These are phyloP conservation scores for Monilinia polystroma DNA, from an alignment of 2,329 filamentous ascomycete species.

Conservation along the genomic window DNA sequence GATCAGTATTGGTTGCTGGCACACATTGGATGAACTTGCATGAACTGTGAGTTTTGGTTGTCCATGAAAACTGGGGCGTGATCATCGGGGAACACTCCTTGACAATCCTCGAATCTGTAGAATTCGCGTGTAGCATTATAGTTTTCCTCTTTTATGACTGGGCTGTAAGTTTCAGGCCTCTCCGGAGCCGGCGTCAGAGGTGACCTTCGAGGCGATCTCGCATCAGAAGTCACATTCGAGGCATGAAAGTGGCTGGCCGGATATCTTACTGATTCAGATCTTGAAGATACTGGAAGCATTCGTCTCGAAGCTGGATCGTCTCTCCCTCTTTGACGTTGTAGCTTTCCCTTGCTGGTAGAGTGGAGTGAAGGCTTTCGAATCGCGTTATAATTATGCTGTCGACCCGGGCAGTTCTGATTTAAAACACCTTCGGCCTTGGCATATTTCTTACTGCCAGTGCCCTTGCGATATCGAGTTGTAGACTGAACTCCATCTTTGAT, in stretches of 20 bases:
- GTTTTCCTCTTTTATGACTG: constrained; percentile 24
- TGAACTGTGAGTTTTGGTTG: constrained; percentile 26
- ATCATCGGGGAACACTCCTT: constrained; percentile 34
- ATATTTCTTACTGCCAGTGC: constrained; percentile 43
- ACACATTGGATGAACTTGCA: constrained; percentile 24
- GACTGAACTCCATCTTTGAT: constrained; percentile 73
- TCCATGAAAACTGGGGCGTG: constrained; percentile 35
- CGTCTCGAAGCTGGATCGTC: constrained; percentile 25
- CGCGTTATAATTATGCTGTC: constrained; percentile 6
- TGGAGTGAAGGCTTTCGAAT: constrained; percentile 15
- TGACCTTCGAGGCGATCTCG: constrained; percentile 19
- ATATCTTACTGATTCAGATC: neutral
- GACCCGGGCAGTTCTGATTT: neutral
- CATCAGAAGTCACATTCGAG: constrained; percentile 19
- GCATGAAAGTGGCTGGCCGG: neutral
- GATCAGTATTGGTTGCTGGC: constrained; percentile 19
- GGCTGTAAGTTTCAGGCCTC: constrained; percentile 23
- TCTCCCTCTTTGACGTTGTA: constrained; percentile 27
- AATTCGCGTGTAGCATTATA: constrained; percentile 31
- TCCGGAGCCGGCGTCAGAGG: constrained; percentile 32
- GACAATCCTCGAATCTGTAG: constrained; percentile 34
- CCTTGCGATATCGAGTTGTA: constrained; percentile 76
- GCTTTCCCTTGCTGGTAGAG: constrained; percentile 28
- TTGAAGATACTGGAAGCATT: constrained; percentile 2
- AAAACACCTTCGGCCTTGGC: constrained; percentile 22